Conservation (phyloP, 176 grass and related monocot genomes). For the Secale cereale region DNA sequence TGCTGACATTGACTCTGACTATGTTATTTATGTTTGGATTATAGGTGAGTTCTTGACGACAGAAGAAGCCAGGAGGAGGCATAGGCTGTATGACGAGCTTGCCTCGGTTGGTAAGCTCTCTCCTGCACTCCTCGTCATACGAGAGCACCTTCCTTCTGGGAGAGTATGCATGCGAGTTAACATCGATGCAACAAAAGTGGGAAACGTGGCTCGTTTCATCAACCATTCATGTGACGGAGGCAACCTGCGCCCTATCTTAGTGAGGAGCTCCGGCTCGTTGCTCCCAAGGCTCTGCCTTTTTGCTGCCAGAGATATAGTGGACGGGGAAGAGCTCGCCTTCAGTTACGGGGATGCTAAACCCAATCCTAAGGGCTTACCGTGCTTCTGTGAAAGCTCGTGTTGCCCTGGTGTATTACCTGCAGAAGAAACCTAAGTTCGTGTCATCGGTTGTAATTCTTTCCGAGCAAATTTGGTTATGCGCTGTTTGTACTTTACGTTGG, state of each 20-base stretch:
- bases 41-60: slow-evolving; percentile 82
- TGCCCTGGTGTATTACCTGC: slow-evolving; percentile 75
- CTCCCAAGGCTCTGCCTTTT: slow-evolving; percentile 91
- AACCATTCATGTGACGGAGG: slow-evolving; percentile 96
- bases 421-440: slow-evolving; percentile 60
- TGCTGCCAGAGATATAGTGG: slow-evolving; percentile 48
- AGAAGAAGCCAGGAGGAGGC: slow-evolving; percentile 58
- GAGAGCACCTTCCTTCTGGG: slow-evolving; percentile 85
- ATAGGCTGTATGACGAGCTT: slow-evolving; percentile 67
- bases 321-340: slow-evolving; percentile 72
- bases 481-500: neutral
- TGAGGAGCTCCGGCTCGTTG: slow-evolving; percentile 59
- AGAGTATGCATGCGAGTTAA: slow-evolving; percentile 83
- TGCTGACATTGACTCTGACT: neutral
- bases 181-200: slow-evolving; percentile 79
- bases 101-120: slow-evolving; percentile 49
- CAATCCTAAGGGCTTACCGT: slow-evolving; percentile 43
- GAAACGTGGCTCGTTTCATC: slow-evolving; percentile 78
- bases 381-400: slow-evolving; percentile 59
- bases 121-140: slow-evolving; percentile 68
- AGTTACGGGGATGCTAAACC: slow-evolving; percentile 56
- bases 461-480: neutral
- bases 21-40: neutral
- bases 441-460: neutral
- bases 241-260: slow-evolving; percentile 70